A percentile compares a stretch with the other conserved stretches of the same genome.
phyloP scores from a whole-genome alignment of 306 rosid genomes.

The Inga laurina region DNA sequence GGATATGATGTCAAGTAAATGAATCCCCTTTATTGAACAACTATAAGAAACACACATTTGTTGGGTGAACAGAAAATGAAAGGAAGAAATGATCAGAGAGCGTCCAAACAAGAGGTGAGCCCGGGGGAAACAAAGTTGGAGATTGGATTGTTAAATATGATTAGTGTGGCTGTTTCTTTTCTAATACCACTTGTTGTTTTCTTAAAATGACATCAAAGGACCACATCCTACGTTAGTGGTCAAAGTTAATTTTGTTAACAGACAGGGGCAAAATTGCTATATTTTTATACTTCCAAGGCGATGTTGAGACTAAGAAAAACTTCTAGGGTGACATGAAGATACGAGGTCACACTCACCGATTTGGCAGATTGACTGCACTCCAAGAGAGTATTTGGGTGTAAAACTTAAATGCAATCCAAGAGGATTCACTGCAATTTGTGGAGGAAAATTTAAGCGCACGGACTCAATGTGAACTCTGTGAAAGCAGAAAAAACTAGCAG shows the following conservation, averaged over 20 bases:
- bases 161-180: slow-evolving; percentile 14
- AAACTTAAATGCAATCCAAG: too few relatives aligned
- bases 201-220: not conserved
- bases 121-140: slow-evolving; percentile 19
- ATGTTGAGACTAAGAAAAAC: too few relatives aligned
- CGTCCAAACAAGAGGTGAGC: slow-evolving; percentile 4
- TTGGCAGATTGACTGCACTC: too few relatives aligned
- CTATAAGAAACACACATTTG: not conserved
- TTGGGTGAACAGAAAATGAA: not conserved
- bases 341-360: too few relatives aligned
- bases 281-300: not conserved
- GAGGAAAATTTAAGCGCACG: too few relatives aligned
- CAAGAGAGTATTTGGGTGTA: too few relatives aligned
- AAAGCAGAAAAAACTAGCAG: too few relatives aligned
- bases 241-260: not conserved
- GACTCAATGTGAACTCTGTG: too few relatives aligned
- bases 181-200: slow-evolving; percentile 17
- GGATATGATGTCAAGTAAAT: not conserved
- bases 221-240: not conserved
- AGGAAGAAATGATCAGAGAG: not conserved
- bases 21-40: not conserved
- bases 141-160: not conserved
- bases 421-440: too few relatives aligned
- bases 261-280: too few relatives aligned
- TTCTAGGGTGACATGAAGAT: too few relatives aligned